Percentiles rank a stretch among this genome's conserved stretches.
These are phyloP conservation scores for Aureobasidium sp. DNA, from an alignment of 2,329 filamentous ascomycete species.

Conservation along the genomic window DNA sequence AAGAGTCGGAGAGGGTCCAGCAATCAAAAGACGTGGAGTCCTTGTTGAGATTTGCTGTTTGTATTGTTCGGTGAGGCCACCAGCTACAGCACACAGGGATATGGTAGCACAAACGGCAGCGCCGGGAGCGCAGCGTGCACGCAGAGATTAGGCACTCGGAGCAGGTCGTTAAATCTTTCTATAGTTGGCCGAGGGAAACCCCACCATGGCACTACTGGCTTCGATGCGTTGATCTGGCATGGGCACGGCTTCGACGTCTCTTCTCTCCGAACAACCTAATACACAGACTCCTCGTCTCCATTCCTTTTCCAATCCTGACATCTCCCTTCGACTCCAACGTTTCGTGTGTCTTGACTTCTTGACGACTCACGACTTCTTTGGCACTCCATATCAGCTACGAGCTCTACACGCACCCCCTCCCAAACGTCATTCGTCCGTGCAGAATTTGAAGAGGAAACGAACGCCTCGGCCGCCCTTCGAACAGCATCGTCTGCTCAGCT, in stretches of 20 bases:
- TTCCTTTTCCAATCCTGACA: not conserved
- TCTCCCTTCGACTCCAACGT: not conserved
- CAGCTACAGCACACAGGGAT: not conserved
- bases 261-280: not conserved
- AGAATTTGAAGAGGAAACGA: slow-evolving; percentile 11
- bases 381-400: not conserved
- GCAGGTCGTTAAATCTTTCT: slow-evolving; percentile 7
- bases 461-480: slow-evolving; percentile 1
- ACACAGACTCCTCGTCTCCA: not conserved
- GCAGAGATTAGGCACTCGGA: not conserved
- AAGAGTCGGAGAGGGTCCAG: no score
- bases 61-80: not conserved
- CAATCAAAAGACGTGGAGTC: not conserved
- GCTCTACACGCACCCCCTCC: not conserved
- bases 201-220: not conserved
- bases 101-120: not conserved
- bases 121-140: not conserved
- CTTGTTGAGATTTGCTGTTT: not conserved
- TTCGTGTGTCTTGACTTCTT: not conserved
- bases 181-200: slow-evolving; percentile 10
- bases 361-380: not conserved
- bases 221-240: not conserved
- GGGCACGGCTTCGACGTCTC: not conserved
- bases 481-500: slow-evolving; percentile 1
- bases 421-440: slow-evolving; percentile 9